Percentiles rank a stretch among this genome's conserved stretches.
Conservation (phyloP, 2,329 filamentous ascomycete genomes). For the Thermochaetoides dissita region DNA sequence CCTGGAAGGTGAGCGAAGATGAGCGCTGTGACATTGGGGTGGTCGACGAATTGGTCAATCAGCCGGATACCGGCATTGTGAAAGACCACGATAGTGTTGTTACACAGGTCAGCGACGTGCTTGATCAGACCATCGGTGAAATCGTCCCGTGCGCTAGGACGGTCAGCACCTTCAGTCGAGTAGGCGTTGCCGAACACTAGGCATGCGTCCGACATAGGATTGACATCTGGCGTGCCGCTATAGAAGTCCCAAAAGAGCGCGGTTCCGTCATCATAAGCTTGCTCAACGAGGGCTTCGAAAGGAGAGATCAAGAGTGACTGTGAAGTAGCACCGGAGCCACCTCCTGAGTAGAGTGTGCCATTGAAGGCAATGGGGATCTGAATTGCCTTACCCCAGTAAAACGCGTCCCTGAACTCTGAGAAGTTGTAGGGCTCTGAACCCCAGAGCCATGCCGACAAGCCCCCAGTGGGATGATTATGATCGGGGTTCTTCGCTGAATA, state of each 20-base stretch:
- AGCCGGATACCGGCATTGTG: constrained; percentile 50
- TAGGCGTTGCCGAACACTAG: constrained; percentile 54
- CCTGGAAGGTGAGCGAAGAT: constrained; percentile 52
- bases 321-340: constrained; percentile 28
- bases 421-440: constrained; percentile 26
- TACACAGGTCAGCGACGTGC: constrained; percentile 43
- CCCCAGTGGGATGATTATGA: constrained; percentile 25
- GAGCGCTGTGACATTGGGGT: constrained; percentile 50
- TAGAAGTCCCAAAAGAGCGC: constrained; percentile 46
- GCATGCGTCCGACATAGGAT: constrained; percentile 46
- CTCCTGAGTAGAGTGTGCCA: constrained; percentile 31
- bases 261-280: constrained; percentile 40
- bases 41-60: constrained; percentile 47
- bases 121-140: constrained; percentile 44
- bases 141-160: constrained; percentile 49
- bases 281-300: constrained; percentile 38
- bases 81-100: constrained; percentile 49
- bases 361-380: constrained; percentile 23
- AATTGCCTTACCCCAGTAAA: constrained; percentile 15
- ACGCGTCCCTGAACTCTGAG: constrained; percentile 19
- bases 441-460: constrained; percentile 24
- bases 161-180: constrained; percentile 58
- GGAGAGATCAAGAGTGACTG: constrained; percentile 33
- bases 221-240: constrained; percentile 32
- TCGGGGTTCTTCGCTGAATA: constrained; percentile 41